Evolutionary conservation across 2,329 filamentous ascomycete genomes (phyloP), one percentile per base, ranked within the genome.

Genomic region (Colletotrichum filicis): DNA sequence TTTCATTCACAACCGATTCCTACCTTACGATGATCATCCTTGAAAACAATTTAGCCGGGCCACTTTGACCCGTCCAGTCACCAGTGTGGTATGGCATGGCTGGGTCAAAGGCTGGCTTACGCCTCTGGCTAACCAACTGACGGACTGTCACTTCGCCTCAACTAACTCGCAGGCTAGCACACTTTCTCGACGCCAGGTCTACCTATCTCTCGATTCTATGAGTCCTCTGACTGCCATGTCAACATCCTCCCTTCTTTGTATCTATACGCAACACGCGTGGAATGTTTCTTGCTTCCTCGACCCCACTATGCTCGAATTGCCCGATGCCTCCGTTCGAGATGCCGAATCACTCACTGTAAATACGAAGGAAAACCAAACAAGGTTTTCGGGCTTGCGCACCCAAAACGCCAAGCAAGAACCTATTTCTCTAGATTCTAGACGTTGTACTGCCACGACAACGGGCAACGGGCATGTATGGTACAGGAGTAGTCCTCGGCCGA

Each of bases 91-190:
- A 26, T 52, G 35, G 37, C 37, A 42, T 16, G 16, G 16, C 14
- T 16, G 37, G 14, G 53, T 64, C 66, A 64, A 69, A 72, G 42
- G 59, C 68, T 58, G 69, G 66, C 66, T 72, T 59, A 22, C 22
- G 53, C 42, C 69, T 14, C 12, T 35, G n/a, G n/a, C 46, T 49
- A 69, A 32, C 19, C 66, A 64, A 42, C 53, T 32, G 53, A 59
- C 66, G 69, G 69, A 72, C 59, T 63, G 49, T 46, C 64, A 42
- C 69, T 52, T 68, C 57, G 69, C 65, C 69, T 60, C 37, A 59
- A 59, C 69, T 72, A 72, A 63, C 30, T 58, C 55, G 12, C 28
- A 32, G 12, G 32, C 58, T 69, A 72, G 59, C 59, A 32, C 32
- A 26, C 32, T 46, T 68, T 59, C n/a, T 63, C 58, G 59, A 32